Evolutionary conservation across 352 stramenopile genomes (phyloP).

Genomic region (Phytophthora agathidicida): DNA sequence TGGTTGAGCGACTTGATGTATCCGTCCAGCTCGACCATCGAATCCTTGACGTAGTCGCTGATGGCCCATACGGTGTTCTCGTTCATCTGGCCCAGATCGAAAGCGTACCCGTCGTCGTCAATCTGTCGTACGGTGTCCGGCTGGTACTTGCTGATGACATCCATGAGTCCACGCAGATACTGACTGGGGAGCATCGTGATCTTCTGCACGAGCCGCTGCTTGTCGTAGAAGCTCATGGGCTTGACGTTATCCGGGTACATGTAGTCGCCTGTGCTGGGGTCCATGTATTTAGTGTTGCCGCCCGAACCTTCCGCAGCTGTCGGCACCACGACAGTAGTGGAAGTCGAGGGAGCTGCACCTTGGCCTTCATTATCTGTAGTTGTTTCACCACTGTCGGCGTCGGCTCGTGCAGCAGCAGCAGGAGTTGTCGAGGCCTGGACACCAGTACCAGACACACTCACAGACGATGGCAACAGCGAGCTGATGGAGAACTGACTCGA

Average conservation of each 20-base stretch:
- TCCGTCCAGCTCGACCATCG: slow-evolving; percentile 84
- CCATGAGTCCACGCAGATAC: slow-evolving; percentile 84
- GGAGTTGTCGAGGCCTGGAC: slow-evolving; percentile 10
- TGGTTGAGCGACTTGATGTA: slow-evolving; percentile 81
- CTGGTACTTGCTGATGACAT: slow-evolving; percentile 91
- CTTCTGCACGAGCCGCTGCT: slow-evolving; percentile 85
- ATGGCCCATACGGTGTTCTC: slow-evolving; percentile 90
- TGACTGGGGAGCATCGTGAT: slow-evolving; percentile 87
- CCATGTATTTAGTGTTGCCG: slow-evolving; percentile 75
- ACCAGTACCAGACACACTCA: slow-evolving; percentile 12
- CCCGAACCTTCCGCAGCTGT: slow-evolving; percentile 60
- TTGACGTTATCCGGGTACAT: slow-evolving; percentile 88
- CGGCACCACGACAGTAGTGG: slow-evolving; percentile 18
- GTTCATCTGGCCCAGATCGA: slow-evolving; percentile 88
- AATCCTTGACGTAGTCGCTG: slow-evolving; percentile 87
- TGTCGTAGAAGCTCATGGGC: slow-evolving; percentile 86
- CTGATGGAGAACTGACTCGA: slow-evolving; percentile 82
- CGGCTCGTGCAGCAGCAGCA: neutral
- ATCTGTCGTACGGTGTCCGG: slow-evolving; percentile 86
- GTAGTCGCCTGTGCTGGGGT: slow-evolving; percentile 72
- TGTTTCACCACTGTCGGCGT: slow-evolving; percentile 32
- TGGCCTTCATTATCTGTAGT: slow-evolving; percentile 41
- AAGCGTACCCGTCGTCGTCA: slow-evolving; percentile 88
- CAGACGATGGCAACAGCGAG: slow-evolving; percentile 60
- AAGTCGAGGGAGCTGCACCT: neutral